Evolutionary conservation across 176 grass and related monocot genomes (phyloP).

Genomic region (Zoysia japonica): DNA sequence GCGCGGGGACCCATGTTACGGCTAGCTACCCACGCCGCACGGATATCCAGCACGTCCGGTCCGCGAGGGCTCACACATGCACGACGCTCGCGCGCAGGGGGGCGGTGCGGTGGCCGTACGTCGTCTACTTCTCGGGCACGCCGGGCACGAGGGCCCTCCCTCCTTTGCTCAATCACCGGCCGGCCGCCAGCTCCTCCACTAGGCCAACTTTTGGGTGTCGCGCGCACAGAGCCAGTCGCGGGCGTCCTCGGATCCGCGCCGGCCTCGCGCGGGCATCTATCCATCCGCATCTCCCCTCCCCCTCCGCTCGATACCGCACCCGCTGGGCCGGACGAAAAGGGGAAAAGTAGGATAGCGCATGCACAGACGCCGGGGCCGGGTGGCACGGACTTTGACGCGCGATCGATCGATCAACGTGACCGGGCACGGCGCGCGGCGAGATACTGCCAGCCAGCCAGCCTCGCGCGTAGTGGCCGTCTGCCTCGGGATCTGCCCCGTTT

Average conservation of each 20-base stretch:
- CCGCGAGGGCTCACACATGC: neutral
- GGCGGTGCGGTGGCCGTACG: too few species aligned
- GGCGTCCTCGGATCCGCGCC: neutral
- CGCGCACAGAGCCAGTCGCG: too few species aligned
- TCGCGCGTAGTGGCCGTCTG: neutral
- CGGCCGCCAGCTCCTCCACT: too few species aligned
- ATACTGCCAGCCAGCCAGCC: too few species aligned
- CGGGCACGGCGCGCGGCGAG: neutral
- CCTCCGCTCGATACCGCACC: neutral
- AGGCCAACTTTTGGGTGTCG: too few species aligned
- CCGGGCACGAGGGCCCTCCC: too few species aligned
- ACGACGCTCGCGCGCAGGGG: neutral
- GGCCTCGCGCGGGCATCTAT: too few species aligned
- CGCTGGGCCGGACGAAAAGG: neutral
- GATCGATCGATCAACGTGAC: neutral
- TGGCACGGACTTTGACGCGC: slow-evolving; percentile 33
- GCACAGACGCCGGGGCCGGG: slow-evolving; percentile 8
- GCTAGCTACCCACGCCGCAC: neutral
- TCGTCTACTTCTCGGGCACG: too few species aligned
- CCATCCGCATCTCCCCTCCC: too few species aligned
- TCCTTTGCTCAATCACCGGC: too few species aligned
- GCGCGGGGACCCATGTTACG: neutral
- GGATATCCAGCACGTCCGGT: neutral
- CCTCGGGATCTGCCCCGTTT: slow-evolving; percentile 47
- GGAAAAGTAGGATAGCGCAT: neutral